Evolutionary conservation across 495 filamentous ascomycete species (phyloP), one percentile per base, ranked within the genome.

Genomic region (Viridothelium virens): DNA sequence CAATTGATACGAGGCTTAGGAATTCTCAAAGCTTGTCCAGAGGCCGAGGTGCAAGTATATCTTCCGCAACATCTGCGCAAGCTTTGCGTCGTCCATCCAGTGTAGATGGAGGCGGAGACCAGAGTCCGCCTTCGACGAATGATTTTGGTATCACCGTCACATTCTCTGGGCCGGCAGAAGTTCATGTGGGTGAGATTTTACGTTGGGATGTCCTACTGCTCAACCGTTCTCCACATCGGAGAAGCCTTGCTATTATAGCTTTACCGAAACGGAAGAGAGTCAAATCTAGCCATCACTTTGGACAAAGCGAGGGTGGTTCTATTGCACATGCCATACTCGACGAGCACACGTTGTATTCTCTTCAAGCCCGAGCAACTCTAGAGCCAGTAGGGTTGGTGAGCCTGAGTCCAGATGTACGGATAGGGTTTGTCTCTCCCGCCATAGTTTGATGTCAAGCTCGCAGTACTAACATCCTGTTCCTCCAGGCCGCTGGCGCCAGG

Each of bases 131-230:
- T 44, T 79, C 56, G 79, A 78, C 1, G 63, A 44, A 65, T 31
- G 86, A 88, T 70, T 81, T 89, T 56, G 90, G 90, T 9, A 83
- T 94, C 56, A 90, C 87, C 4, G 82, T 94, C 66, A 91, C 91
- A 25, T 85, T 90, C 67, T 85, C 85, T 10, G 87, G 84, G 0
- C 89, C 89, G 10, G 72, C 76, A 12, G 71, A 73, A 31, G 85
- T 89, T 36, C 79, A 82, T 61, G 84, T 91, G 2, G 91, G 92
- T 3, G 84, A 91, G 47, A 82, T 85, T 12, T 96, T 97, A 74
- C 77, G 79, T n/a, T 96, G 92, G 93, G 82, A 84, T 48, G 84
- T 96, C 25, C 91, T 96, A 73, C 86, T 97, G 31, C 89, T 96
- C 62, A 97, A 97, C 74, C 88, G 89, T 44, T 88, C 84, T 38